These are phyloP conservation scores for Zoysia matrella DNA, from an alignment of 202 grass and related monocot species.

Conservation along the genomic window DNA sequence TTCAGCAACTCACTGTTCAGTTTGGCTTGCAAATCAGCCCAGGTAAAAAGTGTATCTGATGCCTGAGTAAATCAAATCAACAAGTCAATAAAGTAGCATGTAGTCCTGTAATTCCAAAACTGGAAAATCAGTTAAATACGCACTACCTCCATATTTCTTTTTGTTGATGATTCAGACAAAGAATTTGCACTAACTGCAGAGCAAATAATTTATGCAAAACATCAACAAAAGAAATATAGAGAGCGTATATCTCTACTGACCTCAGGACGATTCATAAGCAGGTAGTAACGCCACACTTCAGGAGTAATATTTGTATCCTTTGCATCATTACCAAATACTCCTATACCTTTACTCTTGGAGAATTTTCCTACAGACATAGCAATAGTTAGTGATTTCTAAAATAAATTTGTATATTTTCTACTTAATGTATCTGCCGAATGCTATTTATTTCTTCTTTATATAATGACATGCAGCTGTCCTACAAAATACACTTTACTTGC, in stretches of 20 bases:
- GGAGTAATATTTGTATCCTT: conserved; percentile 84
- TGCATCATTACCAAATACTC: conserved; percentile 96
- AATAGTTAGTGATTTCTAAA: conserved; percentile 32
- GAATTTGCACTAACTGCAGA: neutral
- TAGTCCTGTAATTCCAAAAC: conserved; percentile 17
- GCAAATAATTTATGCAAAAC: neutral
- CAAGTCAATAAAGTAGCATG: conserved; percentile 11
- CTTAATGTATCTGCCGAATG: neutral
- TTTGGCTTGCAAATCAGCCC: too few species aligned
- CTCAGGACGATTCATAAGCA: conserved; percentile 57
- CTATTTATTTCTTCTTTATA: neutral
- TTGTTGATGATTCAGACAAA: neutral
- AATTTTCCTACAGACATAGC: conserved; percentile 71
- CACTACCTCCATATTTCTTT: neutral
- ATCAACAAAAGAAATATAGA: neutral
- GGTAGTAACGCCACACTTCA: conserved; percentile 85
- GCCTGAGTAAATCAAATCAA: conserved; percentile 56
- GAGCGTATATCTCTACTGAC: conserved; percentile 41
- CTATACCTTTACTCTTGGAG: conserved; percentile 94
- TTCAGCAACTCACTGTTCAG: conserved; percentile 62
- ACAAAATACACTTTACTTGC: neutral
- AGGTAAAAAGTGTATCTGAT: conserved; percentile 78
- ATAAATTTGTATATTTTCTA: neutral
- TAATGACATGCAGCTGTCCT: neutral
- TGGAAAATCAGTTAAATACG: conserved; percentile 24